phyloP scores from a whole-genome alignment of 1,284 basidiomycete genomes.

The Naganishia liquefaciens region DNA sequence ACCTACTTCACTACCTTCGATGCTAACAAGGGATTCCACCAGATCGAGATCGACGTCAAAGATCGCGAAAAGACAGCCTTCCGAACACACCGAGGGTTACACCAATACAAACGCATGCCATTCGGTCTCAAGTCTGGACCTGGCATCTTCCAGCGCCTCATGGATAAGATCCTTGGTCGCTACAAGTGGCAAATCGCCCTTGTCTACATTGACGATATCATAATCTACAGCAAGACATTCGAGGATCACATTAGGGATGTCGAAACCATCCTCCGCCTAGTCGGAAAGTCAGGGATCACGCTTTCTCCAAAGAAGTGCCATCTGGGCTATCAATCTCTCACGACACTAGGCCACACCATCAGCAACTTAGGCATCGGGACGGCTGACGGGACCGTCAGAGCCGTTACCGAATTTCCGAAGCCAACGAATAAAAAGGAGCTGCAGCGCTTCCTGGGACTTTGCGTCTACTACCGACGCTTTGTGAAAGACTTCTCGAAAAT shows the following conservation, averaged over 20 bases:
- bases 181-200: constrained; percentile 53
- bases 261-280: constrained; percentile 5
- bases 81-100: constrained; percentile 53
- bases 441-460: constrained; percentile 28
- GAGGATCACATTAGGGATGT: constrained; percentile 41
- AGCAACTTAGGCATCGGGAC: constrained; percentile 33
- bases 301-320: constrained; percentile 29
- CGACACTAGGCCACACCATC: constrained; percentile 27
- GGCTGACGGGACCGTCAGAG: constrained; percentile 15
- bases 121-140: constrained; percentile 56
- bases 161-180: constrained; percentile 34
- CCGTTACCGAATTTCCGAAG: constrained; percentile 18
- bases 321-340: constrained; percentile 21
- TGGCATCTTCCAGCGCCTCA: constrained; percentile 49
- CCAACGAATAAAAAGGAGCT: constrained; percentile 22
- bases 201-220: constrained; percentile 33
- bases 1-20: constrained; percentile 53
- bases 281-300: constrained; percentile 28
- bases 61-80: constrained; percentile 53
- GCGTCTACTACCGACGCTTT: no score
- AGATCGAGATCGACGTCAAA: constrained; percentile 46
- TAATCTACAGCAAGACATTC: constrained; percentile 33
- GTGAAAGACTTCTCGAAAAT: constrained; percentile 26
- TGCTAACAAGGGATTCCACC: constrained; percentile 55
- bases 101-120: constrained; percentile 55